A percentile compares a stretch with the other conserved stretches of the same genome.
phyloP scores from a whole-genome alignment of 1,139 yeast genomes.

The Kurtzmaniella natalensis region DNA sequence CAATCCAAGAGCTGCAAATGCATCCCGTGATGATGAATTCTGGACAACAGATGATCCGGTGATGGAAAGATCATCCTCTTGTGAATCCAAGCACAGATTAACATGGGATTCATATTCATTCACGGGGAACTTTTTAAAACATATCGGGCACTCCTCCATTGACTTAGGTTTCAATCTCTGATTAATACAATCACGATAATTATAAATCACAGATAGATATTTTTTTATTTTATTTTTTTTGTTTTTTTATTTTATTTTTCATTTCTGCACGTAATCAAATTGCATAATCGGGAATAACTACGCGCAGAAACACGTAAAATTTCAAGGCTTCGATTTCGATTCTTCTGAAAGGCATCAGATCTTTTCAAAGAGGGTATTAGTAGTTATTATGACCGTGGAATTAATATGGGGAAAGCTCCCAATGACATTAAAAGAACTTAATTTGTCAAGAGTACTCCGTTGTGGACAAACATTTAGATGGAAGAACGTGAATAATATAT shows the following conservation, averaged over 20 bases:
- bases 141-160: conserved; percentile 33
- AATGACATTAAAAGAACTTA: conserved; percentile 43
- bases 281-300: no score
- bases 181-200: no score
- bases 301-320: no score
- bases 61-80: conserved; percentile 9
- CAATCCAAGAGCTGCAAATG: conserved; percentile 29
- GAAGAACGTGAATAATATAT: conserved; percentile 53
- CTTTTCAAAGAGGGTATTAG: no score
- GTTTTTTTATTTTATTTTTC: no score
- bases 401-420: conserved; percentile 23
- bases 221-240: no score
- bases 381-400: conserved; percentile 26
- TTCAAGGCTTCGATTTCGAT: no score
- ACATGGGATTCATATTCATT: conserved; percentile 37
- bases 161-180: no score
- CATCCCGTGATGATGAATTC: conserved; percentile 12
- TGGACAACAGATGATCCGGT: no score
- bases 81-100: conserved; percentile 31
- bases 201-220: no score
- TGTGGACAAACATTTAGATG: conserved; percentile 88
- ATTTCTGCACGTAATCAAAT: no score
- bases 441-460: conserved; percentile 65
- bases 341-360: no score
- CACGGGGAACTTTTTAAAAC: conserved; percentile 21